phyloP scores from a whole-genome alignment of 345 rosid species.

The Nephelium lappaceum region DNA sequence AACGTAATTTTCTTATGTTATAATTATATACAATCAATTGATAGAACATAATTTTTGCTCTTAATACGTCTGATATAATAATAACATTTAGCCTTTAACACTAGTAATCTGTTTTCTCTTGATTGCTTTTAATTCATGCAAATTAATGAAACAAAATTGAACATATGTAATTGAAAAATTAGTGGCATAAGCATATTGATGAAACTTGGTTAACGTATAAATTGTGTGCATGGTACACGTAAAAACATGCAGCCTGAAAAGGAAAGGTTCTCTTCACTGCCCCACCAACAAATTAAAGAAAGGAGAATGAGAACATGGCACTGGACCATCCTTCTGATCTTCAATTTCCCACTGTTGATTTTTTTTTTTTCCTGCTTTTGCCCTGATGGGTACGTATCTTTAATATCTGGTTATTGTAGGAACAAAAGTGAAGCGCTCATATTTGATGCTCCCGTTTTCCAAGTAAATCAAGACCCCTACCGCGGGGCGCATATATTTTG shows the following conservation, averaged over 20 bases:
- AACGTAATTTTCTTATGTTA: no score
- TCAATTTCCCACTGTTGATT: neutral
- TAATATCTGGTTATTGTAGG: neutral
- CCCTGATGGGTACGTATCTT: conserved; percentile 2
- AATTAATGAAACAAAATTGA: no score
- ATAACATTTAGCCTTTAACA: no score
- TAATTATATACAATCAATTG: no score
- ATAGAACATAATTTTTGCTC: no score
- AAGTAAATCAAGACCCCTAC: no score
- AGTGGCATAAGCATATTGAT: neutral
- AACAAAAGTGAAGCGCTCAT: neutral
- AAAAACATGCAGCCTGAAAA: conserved; percentile 30
- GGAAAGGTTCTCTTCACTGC: conserved; percentile 5
- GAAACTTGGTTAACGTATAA: conserved; percentile 11
- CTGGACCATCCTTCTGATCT: conserved; percentile 26
- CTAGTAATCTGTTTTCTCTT: no score
- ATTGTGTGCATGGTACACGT: conserved; percentile 25
- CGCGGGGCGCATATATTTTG: neutral
- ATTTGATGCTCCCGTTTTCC: conserved; percentile 24
- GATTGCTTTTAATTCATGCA: no score
- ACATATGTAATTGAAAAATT: neutral
- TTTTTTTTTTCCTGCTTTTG: neutral
- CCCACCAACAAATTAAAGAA: neutral
- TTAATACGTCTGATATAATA: no score
- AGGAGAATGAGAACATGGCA: conserved; percentile 31